Base-by-base conservation (phyloP, 768 basidiomycete species). In the Mycena vulgaris region DNA sequence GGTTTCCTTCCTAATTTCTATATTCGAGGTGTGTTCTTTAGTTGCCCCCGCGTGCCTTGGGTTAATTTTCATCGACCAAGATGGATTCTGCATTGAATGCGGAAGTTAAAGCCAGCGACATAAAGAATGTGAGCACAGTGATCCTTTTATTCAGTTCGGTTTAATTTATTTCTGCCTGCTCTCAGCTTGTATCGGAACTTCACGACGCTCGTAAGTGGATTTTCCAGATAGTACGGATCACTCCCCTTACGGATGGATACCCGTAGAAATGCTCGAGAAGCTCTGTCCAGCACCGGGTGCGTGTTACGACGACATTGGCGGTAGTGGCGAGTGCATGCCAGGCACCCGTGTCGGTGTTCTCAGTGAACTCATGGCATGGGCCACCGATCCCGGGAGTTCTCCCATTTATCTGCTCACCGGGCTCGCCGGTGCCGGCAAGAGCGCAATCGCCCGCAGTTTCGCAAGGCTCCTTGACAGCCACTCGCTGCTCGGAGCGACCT, bases 381-480 rank as follows among this genome's bases (percentile, higher is more conserved):
- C 52, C 17, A 53, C 28, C 23, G 52, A 53, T 17, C 28, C 52
- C 28, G n/a, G 25, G 6, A 28, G 28, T 31, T 11, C 52, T 14
- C 28, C 52, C 17, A 33, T 53, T 30, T 53, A 53, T 33, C 21
- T 13, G 28, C 52, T 53, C 8, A 53, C 8, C 21, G 52, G 52
- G 9, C 8, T 53, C 2, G 52, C 52, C 31, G 52, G 52, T 17
- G 27, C 52, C 19, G 52, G 52, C 3, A 53, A 53, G 52, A 53
- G 52, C 30, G 52, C 52, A 8, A 53, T 53, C 31, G 52, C 52
- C 31, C 52, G 31, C 27, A 53, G 52, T n/a, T 42, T 42, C 21
- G 42, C 42, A 5, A 42, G 42, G 17, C 21, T 42, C 8, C 42
- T 42, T 6, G 28, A 53, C 27, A 19, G 16, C 7, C 27, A 31